phyloP scores from a whole-genome alignment of 805 yeast genomes.

The Wickerhamiella alocasiicola region DNA sequence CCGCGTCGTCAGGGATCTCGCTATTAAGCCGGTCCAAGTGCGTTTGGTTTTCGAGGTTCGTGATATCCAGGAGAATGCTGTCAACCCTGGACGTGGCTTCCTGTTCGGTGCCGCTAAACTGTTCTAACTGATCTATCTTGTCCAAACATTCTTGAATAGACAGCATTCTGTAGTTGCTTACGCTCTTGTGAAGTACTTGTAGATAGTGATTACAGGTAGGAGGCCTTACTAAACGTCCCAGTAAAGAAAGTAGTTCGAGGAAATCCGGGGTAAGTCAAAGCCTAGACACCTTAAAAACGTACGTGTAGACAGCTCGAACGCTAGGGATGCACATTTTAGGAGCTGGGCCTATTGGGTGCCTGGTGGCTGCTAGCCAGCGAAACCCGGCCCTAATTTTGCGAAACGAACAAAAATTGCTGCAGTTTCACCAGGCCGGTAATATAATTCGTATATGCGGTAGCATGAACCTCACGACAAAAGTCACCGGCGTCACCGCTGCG shows the following conservation, averaged over 20 bases:
- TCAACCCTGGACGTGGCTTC: constrained; percentile 5
- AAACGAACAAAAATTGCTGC: constrained; percentile 32
- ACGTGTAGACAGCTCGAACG: no score
- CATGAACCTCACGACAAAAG: constrained; percentile 5
- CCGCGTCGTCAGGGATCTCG: not conserved
- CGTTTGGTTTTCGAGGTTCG: not conserved
- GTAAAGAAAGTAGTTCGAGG: no score
- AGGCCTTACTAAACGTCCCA: no score
- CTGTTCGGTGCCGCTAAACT: constrained; percentile 3
- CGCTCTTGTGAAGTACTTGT: no score
- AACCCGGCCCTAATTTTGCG: constrained; percentile 32
- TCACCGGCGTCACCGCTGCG: constrained; percentile 17
- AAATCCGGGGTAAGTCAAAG: no score
- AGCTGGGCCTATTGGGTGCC: constrained; percentile 42
- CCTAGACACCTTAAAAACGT: no score
- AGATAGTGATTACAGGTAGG: no score
- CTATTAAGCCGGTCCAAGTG: not conserved
- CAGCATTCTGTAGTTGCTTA: constrained; percentile 9
- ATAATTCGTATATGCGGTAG: constrained; percentile 4
- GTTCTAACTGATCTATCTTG: constrained; percentile 3
- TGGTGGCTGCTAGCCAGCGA: constrained; percentile 17
- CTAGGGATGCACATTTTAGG: constrained; percentile 35
- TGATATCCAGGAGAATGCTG: not conserved
- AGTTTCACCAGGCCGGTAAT: constrained; percentile 27
- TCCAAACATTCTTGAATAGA: constrained; percentile 4